Conservation (phyloP, 257 asterid genomes). For the Rhazya stricta region DNA sequence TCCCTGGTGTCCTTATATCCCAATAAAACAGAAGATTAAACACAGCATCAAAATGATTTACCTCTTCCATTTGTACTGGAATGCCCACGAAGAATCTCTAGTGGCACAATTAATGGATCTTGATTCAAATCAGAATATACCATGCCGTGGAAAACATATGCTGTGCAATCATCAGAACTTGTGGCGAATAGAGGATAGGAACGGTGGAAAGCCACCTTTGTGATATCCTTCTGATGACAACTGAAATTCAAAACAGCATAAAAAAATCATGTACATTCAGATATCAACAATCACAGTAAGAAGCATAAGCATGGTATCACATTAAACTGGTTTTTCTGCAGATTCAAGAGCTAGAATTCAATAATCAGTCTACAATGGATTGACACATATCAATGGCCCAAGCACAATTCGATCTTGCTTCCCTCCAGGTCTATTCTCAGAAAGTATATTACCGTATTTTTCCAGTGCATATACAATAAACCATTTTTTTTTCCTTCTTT, state of each 20-base stretch:
- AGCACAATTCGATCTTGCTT: not conserved
- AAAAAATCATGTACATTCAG: not conserved
- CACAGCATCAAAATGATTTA: constrained; percentile 14
- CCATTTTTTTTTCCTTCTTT: not conserved
- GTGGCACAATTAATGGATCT: constrained; percentile 80
- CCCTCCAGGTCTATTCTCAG: not conserved
- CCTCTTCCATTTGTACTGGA: constrained; percentile 72
- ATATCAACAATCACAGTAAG: not conserved
- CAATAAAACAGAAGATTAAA: not conserved
- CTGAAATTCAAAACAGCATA: constrained; percentile 35
- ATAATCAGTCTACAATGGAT: not conserved
- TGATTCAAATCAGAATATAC: constrained; percentile 90
- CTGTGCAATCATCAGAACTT: constrained; percentile 85
- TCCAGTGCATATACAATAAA: not conserved
- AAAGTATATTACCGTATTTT: not conserved
- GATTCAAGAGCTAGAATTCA: not conserved
- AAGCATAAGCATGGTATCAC: not conserved
- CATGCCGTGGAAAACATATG: constrained; percentile 88
- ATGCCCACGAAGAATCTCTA: constrained; percentile 91
- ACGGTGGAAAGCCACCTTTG: constrained; percentile 73
- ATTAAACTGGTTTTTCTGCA: not conserved
- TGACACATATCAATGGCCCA: not conserved
- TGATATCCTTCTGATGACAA: constrained; percentile 77
- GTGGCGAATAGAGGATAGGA: constrained; percentile 90
- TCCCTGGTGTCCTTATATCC: not conserved